Percentiles rank a stretch among this genome's conserved stretches.
These are phyloP conservation scores for Yamadazyma pseudoaaseri DNA, from an alignment of 1,139 yeast genomes.

Conservation along the genomic window DNA sequence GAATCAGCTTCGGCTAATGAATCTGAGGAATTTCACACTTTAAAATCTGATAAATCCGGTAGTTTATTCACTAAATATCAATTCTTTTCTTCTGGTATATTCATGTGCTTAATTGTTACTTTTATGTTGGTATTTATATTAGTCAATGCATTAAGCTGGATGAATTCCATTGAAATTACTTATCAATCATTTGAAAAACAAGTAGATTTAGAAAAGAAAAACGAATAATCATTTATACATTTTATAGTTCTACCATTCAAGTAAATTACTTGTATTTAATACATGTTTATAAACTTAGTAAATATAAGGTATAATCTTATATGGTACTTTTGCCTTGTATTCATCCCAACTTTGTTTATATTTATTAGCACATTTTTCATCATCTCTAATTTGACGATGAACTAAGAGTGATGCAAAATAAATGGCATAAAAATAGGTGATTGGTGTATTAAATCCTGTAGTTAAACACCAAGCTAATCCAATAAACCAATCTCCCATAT, in stretches of 20 bases:
- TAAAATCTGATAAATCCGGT: conserved; percentile 7
- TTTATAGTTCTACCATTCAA: not conserved
- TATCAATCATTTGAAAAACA: conserved; percentile 73
- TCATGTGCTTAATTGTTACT: conserved; percentile 63
- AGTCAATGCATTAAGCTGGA: conserved; percentile 58
- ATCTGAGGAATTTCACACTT: conserved; percentile 8
- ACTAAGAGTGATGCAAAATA: conserved; percentile 79
- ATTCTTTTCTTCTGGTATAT: conserved; percentile 56
- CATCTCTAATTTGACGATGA: conserved; percentile 91
- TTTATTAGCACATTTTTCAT: conserved; percentile 81
- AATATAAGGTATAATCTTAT: conserved; percentile 83
- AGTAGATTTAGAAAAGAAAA: conserved; percentile 61
- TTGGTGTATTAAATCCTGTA: conserved; percentile 76
- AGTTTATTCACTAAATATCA: conserved; percentile 41
- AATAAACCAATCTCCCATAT: conserved; percentile 92
- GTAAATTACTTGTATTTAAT: not conserved
- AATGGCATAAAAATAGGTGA: conserved; percentile 83
- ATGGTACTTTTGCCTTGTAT: conserved; percentile 79
- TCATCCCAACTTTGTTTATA: conserved; percentile 85
- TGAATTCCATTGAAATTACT: conserved; percentile 60
- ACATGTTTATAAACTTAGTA: conserved; percentile 42
- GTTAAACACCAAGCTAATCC: conserved; percentile 93
- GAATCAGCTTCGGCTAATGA: conserved; percentile 22
- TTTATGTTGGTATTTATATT: conserved; percentile 52
- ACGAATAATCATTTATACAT: conserved; percentile 32